Base-by-base conservation (phyloP, 768 basidiomycete species). In the Leccinum arenicola region DNA sequence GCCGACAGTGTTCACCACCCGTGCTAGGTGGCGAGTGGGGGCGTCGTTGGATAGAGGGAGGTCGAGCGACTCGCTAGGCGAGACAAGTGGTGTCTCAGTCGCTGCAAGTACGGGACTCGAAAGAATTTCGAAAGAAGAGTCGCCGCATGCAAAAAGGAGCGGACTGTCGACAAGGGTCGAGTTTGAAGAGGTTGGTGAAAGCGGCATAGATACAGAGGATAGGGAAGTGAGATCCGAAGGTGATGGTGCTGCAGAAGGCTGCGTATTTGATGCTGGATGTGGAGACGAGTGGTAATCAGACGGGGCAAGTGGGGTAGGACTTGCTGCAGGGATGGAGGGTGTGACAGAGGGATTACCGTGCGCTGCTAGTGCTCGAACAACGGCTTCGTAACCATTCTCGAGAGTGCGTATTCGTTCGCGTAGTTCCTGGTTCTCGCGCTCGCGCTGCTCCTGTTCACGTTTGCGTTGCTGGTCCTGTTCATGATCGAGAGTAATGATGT, bases 21-120 rank as follows among this genome's bases (percentile, higher is more conserved):
- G 92, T 94, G 92, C 92, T 88, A 89, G 88, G 87, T 94, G 92
- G 92, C 92, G 86, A 94, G 92, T 89, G 86, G 89, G 76, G 72
- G 87, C 80, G 72, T 73, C 57, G 50, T 62, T 65, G 52, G 64
- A 69, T 72, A 66, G 73, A 64, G 71, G 74, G 64, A 72, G 68
- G 70, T 73, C 66, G 62, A 70, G 70, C 61, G 60, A 61, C 58
- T 69, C 50, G 60, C 63, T 63, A 61, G 64, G 57, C 53, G 65
- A 62, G 40, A 56, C 31, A 50, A 64, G 62, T 63, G 64, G 67
- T 59, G 74, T 64, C 29, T 77, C 67, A 23, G 75, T 69, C 57
- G 70, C 62, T 43, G 78, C 62, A 27, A 74, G 70, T 53, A 73
- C 62, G 36, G 78, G 75, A 17, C 78, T 78, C 52, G 72, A 66